Percentiles rank a stretch among this genome's conserved stretches.
phyloP scores from a whole-genome alignment of 2,329 filamentous ascomycete species.

The Pseudovirgaria hyperparasitica region DNA sequence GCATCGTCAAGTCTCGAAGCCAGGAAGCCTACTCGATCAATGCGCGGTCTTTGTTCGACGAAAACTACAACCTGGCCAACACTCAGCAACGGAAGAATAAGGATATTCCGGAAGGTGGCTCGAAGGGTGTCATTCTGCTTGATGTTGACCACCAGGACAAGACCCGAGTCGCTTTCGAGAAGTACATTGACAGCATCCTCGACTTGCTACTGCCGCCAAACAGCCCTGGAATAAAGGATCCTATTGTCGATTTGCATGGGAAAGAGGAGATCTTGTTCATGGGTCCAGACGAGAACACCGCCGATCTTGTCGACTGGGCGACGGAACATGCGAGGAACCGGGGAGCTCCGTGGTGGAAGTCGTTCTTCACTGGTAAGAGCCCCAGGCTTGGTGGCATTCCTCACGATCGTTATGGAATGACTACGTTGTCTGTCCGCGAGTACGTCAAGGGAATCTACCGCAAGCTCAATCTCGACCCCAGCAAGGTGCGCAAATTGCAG shows the following conservation, averaged over 20 bases:
- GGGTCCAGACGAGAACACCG: constrained; percentile 98
- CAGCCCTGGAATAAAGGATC: constrained; percentile 97
- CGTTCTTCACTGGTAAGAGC: constrained; percentile 98
- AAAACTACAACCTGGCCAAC: constrained; percentile 97
- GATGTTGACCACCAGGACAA: constrained; percentile 93
- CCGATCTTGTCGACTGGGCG: constrained; percentile 96
- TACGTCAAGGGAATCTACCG: constrained; percentile 95
- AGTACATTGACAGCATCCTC: constrained; percentile 98
- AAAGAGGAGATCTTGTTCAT: constrained; percentile 97
- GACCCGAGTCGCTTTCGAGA: constrained; percentile 85
- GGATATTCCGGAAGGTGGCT: constrained; percentile 95
- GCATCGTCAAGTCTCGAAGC: constrained; percentile 95
- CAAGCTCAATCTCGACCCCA: constrained; percentile 81
- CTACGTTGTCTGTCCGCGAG: constrained; percentile 87
- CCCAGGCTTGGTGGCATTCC: constrained; percentile 92
- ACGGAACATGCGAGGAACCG: constrained; percentile 81
- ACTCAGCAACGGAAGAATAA: constrained; percentile 99
- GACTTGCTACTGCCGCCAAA: constrained; percentile 81
- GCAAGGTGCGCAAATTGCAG: constrained; percentile 82
- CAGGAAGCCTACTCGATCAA: constrained; percentile 95
- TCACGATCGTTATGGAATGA: constrained; percentile 95
- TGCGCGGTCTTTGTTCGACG: constrained; percentile 88
- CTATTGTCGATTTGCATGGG: constrained; percentile 87
- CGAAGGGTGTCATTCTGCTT: constrained; percentile 92
- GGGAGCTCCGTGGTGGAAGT: constrained; percentile 98